Percentiles rank a stretch among this genome's conserved stretches.
phyloP scores from a whole-genome alignment of 257 asterid species.

The Salvia hispanica region DNA sequence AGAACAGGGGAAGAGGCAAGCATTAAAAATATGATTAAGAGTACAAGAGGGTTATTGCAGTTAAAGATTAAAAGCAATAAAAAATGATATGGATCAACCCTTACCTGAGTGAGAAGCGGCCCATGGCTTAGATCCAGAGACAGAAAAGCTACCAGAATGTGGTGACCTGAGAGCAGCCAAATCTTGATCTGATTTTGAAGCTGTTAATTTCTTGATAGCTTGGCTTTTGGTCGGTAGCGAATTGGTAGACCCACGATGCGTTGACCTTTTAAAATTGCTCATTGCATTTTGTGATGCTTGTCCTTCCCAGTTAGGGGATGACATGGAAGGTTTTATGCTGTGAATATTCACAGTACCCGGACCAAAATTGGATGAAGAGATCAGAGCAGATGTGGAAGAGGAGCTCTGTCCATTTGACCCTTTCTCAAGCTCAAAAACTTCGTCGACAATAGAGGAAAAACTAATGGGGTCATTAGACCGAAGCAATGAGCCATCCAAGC shows the following conservation, averaged over 20 bases:
- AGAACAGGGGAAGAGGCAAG: constrained; percentile 33
- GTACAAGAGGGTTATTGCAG: constrained; percentile 17
- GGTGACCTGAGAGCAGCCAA: constrained; percentile 67
- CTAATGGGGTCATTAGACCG: constrained; percentile 50
- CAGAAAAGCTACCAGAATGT: constrained; percentile 50
- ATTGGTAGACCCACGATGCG: constrained; percentile 66
- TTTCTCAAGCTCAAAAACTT: constrained; percentile 91
- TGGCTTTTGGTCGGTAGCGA: constrained; percentile 53
- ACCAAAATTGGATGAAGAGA: constrained; percentile 66
- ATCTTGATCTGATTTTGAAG: constrained; percentile 92
- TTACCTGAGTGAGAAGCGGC: constrained; percentile 70
- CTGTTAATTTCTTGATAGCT: constrained; percentile 52
- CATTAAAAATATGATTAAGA: constrained; percentile 22
- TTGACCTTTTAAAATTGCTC: constrained; percentile 52
- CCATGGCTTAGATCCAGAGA: constrained; percentile 57
- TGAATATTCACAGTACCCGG: constrained; percentile 49
- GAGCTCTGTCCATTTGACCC: constrained; percentile 62
- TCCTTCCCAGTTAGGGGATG: constrained; percentile 73
- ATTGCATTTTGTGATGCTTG: constrained; percentile 46
- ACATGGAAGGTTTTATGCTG: constrained; percentile 50
- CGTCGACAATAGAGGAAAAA: constrained; percentile 88
- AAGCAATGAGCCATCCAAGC: constrained; percentile 51
- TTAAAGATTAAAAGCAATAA: constrained; percentile 26
- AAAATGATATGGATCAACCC: constrained; percentile 36
- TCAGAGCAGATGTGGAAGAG: constrained; percentile 48